Evolutionary conservation across 169 alveolate genomes (phyloP).

Genomic region (Cyclospora cayetanensis): DNA sequence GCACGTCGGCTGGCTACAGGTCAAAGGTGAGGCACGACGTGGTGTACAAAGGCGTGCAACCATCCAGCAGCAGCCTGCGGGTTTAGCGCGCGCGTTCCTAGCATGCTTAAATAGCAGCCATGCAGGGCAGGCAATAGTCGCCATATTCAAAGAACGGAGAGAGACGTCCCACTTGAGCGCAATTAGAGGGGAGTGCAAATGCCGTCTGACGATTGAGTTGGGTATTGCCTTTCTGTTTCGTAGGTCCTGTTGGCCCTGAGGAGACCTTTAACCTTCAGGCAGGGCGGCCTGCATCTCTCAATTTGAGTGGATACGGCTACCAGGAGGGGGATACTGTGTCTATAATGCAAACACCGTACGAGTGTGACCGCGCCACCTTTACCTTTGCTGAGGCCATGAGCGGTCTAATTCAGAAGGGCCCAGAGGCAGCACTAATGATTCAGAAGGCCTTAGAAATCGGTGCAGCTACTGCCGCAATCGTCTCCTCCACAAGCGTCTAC

Average conservation of each 20-base stretch:
- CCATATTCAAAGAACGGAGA: no score
- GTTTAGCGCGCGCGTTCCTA: no score
- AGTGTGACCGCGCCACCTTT: neutral
- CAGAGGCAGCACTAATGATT: neutral
- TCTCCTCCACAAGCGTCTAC: neutral
- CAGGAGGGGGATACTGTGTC: neutral
- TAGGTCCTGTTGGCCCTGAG: neutral
- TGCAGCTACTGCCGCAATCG: neutral
- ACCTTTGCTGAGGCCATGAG: neutral
- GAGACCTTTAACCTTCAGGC: neutral
- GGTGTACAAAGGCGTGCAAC: no score
- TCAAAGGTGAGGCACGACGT: neutral
- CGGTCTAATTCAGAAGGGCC: neutral
- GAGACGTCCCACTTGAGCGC: no score
- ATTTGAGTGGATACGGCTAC: neutral
- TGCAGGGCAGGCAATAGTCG: no score
- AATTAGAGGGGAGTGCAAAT: no score
- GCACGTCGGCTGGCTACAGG: constrained; percentile 1
- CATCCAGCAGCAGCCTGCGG: no score
- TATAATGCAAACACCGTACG: neutral
- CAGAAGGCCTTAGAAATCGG: neutral
- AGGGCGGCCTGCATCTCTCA: neutral
- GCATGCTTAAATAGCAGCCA: no score
- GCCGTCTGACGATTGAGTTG: no score
- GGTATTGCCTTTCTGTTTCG: no score